Base-by-base conservation (phyloP, 495 filamentous ascomycete species). In the Bombardia bombarda region DNA sequence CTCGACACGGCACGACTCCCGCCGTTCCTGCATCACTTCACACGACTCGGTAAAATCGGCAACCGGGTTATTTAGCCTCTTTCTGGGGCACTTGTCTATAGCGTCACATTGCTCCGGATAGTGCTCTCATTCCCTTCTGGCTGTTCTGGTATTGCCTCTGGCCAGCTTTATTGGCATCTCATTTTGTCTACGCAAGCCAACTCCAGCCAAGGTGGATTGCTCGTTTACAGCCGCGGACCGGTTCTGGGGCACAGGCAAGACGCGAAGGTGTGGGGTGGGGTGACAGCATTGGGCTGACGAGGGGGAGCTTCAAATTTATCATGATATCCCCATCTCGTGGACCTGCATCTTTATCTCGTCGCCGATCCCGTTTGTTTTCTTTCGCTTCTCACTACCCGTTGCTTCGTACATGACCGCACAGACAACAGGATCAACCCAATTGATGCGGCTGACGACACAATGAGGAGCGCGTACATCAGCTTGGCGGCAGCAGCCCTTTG, bases 11-110 rank as follows among this genome's bases (percentile, higher is more conserved):
- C 23, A 49, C 18, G 40, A 46, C 22, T 42, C 38, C 37, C 30
- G 40, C 51, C 50, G 52, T 53, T 51, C 52, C 47, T 60, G 46
- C 49, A 53, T 40, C 50, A 39, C 30, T 22, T 28, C 37, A 32
- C 30, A 23, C 6, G 2, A 21, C 21, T 58, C 55, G 57, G 57
- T 48, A 61, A 56, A 61, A 49, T 45, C 55, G 52, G 55, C 52
- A 56, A 38, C 47, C 55, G 41, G 44, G 25, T 35, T 30, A 61
- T 61, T 61, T 61, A 61, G 57, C 52, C 57, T 61, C 55, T 32
- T 49, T 50, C 16, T 36, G 26, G 23, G 17, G 19, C n/a, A 26
- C 24, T 39, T 37, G 25, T 18, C 19, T 38, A 23, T 37, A 16
- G 24, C 39, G 38, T 43, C 30, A 30, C 40, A 53, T 50, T 53